Percentiles rank a stretch among this genome's conserved stretches.
Conservation (phyloP, 2,329 filamentous ascomycete genomes). For the Phialemoniopsis sp. region DNA sequence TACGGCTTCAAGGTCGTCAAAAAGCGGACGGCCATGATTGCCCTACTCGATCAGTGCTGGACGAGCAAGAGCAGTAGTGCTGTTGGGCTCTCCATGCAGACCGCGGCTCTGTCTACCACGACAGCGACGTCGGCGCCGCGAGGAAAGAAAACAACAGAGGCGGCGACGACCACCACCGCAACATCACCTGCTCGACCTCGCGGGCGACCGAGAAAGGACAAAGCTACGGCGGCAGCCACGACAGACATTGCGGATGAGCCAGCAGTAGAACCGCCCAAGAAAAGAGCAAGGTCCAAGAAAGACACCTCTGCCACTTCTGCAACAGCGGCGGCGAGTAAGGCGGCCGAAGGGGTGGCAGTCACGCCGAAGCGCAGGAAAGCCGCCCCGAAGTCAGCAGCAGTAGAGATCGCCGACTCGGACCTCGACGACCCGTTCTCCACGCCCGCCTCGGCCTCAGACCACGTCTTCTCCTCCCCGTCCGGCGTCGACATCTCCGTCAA, state of each 20-base stretch:
- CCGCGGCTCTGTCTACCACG: slow-evolving; percentile 11
- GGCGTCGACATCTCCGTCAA: slow-evolving; percentile 36
- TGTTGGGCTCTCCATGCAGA: neutral
- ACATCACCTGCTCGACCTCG: slow-evolving; percentile 23
- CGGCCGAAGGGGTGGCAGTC: too few relatives aligned
- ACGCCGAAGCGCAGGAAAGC: slow-evolving; percentile 2
- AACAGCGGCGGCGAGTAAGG: neutral
- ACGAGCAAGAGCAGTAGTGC: slow-evolving; percentile 39
- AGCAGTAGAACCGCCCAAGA: slow-evolving; percentile 11
- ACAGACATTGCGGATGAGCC: neutral
- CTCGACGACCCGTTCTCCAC: slow-evolving; percentile 16
- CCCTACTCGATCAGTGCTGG: slow-evolving; percentile 69
- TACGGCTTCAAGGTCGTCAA: slow-evolving; percentile 74
- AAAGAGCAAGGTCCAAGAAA: slow-evolving; percentile 20
- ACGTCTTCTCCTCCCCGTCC: slow-evolving; percentile 38
- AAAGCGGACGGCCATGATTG: slow-evolving; percentile 64
- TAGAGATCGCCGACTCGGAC: slow-evolving; percentile 52
- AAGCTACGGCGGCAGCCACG: slow-evolving; percentile 5
- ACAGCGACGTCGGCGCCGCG: slow-evolving; percentile 5
- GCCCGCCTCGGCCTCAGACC: slow-evolving; percentile 27
- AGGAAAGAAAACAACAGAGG: slow-evolving; percentile 6
- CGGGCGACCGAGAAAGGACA: slow-evolving; percentile 37
- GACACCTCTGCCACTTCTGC: slow-evolving; percentile 1
- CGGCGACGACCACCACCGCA: slow-evolving; percentile 5
- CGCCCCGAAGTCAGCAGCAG: slow-evolving; percentile 10